Conservation (phyloP, 2,329 filamentous ascomycete genomes). For the Davidsoniella virescens region DNA sequence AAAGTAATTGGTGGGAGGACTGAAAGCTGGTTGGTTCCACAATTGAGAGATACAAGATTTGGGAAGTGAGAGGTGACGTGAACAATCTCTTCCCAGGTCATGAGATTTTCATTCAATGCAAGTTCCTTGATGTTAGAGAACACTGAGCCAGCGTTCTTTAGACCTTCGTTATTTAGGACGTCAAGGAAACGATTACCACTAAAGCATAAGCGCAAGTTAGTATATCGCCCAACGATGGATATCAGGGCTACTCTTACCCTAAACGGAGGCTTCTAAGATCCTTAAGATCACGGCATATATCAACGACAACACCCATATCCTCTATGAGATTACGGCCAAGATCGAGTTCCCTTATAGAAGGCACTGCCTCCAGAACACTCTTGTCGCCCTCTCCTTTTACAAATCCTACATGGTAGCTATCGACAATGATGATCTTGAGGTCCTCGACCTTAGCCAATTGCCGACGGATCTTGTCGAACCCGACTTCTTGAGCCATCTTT, state of each 20-base stretch:
- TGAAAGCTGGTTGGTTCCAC: slow-evolving; percentile 41
- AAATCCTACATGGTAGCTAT: slow-evolving; percentile 48
- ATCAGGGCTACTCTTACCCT: slow-evolving; percentile 1
- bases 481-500: slow-evolving; percentile 84
- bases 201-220: slow-evolving; percentile 1
- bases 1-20: slow-evolving; percentile 26
- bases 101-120: slow-evolving; percentile 48
- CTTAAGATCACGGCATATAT: slow-evolving; percentile 56
- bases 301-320: slow-evolving; percentile 45
- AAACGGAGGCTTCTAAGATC: slow-evolving; percentile 39
- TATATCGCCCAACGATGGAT: neutral
- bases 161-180: slow-evolving; percentile 22
- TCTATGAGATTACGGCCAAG: slow-evolving; percentile 72
- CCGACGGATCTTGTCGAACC: slow-evolving; percentile 79
- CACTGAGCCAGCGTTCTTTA: slow-evolving; percentile 21
- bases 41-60: slow-evolving; percentile 33
- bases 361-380: slow-evolving; percentile 36
- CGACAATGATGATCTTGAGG: slow-evolving; percentile 66
- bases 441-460: slow-evolving; percentile 65
- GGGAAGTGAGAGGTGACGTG: slow-evolving; percentile 37
- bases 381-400: slow-evolving; percentile 21
- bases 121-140: slow-evolving; percentile 42
- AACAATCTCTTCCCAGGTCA: slow-evolving; percentile 49
- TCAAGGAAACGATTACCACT: slow-evolving; percentile 59
- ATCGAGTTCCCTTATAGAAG: slow-evolving; percentile 62